Evolutionary conservation across 768 basidiomycete genomes (phyloP), one percentile per base, ranked within the genome.

Genomic region (Cystofilobasidium capitatum): DNA sequence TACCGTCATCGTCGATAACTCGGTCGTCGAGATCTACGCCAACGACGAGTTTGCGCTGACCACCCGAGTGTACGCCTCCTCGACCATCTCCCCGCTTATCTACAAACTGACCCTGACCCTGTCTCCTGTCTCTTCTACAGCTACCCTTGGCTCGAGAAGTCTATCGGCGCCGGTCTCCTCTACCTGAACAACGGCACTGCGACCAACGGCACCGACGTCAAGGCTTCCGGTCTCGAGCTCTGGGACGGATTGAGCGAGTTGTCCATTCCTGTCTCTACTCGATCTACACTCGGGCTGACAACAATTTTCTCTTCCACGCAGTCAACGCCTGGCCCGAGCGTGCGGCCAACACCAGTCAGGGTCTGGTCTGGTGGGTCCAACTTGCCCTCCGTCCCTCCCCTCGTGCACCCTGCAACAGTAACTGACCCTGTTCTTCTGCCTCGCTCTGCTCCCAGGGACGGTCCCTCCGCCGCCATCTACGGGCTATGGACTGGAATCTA

Each of bases 1-100:
- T 20, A 72, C 66, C 22, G 70, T 73, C 61, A 51, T 69, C 16
- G 72, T 73, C 31, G 72, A 73, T 70, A 71, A 71, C 57, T 71
- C 71, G 17, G 67, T 72, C 42, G n/a, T 73, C 51, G 71, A 73
- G 47, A 64, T 73, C 61, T 69, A 70, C 58, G 72, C 71, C 17
- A 73, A 73, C 63, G 71, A 73, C 55, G 71, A 70, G 47, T 44
- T 66, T 31, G 68, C 65, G 10, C 51, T 73, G 51, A 72, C 72
- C 0, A 73, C 70, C n/a, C 70, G 72, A 26, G 71, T n/a, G 58
- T 64, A 6, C 29, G 36, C n/a, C 4, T 26, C 14, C n/a, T 31
- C n/a, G 22, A n/a, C 51, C n/a, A 14, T 9, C 13, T 26, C 13
- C n/a, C 10, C 26, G n/a, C n/a, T n/a, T 57, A 16, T 16, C 55